A percentile compares a stretch with the other conserved stretches of the same genome.
These are phyloP conservation scores for Aaosphaeria arxii DNA, from an alignment of 2,329 filamentous ascomycete genomes.

Conservation along the genomic window DNA sequence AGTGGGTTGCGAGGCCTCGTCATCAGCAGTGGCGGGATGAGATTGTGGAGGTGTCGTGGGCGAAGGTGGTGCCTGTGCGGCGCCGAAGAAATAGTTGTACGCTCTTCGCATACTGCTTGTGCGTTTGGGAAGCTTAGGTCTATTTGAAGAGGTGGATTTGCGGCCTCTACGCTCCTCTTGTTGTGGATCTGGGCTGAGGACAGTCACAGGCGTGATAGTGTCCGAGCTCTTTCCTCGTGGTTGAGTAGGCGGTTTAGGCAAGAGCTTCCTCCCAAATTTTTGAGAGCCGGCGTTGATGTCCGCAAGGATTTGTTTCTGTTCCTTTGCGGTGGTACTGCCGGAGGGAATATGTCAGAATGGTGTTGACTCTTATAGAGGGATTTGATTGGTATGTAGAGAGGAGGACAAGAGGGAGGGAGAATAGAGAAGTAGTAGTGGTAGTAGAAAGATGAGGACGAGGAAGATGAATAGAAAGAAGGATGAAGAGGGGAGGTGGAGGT, in stretches of 20 bases:
- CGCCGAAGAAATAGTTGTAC: conserved; percentile 40
- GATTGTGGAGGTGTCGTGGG: conserved; percentile 18
- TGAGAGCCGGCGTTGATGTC: conserved; percentile 38
- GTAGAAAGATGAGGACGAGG: background rate
- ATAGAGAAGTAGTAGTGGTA: background rate
- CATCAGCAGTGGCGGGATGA: conserved; percentile 15
- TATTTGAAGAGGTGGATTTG: conserved; percentile 25
- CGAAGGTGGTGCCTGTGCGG: conserved; percentile 16
- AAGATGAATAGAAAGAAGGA: background rate
- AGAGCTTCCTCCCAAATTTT: conserved; percentile 34
- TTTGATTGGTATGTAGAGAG: background rate
- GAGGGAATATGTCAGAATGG: background rate
- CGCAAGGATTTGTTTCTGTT: conserved; percentile 39
- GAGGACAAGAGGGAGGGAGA: background rate
- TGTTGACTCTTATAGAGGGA: background rate
- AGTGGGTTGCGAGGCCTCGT: conserved; percentile 8
- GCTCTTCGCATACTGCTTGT: conserved; percentile 39
- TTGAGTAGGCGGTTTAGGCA: conserved; percentile 17
- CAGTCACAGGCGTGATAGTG: conserved; percentile 25
- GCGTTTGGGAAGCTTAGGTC: conserved; percentile 34
- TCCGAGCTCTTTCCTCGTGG: conserved; percentile 21
- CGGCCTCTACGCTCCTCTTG: conserved; percentile 31
- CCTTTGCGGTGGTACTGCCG: conserved; percentile 29
- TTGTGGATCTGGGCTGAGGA: conserved; percentile 18
- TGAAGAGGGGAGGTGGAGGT: background rate